Evolutionary conservation across 805 yeast species (phyloP).

Genomic region (Tetrapisispora phaffii): DNA sequence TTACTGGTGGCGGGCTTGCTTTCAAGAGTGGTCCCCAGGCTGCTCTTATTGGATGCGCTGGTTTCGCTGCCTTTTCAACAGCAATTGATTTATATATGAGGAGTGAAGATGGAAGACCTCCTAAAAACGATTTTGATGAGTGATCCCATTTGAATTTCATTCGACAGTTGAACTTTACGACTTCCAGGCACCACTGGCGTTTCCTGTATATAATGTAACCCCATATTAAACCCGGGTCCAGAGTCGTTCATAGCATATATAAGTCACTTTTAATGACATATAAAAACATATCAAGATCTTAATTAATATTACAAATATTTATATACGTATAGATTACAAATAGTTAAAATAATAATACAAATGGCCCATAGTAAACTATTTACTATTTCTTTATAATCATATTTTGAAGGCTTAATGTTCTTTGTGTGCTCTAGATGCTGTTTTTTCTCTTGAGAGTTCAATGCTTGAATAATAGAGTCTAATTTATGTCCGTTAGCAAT

Average conservation of each 20-base stretch:
- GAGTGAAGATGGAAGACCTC: conserved; percentile 75
- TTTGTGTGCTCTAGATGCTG: not conserved
- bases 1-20: conserved; percentile 94
- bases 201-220: not conserved
- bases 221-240: not conserved
- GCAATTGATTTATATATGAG: conserved; percentile 82
- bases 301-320: conserved; percentile 15
- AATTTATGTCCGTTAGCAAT: conserved; percentile 16
- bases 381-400: not conserved
- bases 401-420: not conserved
- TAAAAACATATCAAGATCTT: not conserved
- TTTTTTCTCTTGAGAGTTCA: conserved; percentile 1
- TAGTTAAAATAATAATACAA: conserved; percentile 24
- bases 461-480: conserved; percentile 18
- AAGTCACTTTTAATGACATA: not conserved
- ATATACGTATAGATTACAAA: conserved; percentile 23
- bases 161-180: too few relatives aligned
- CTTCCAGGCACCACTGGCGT: not conserved
- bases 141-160: conserved; percentile 17
- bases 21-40: conserved; percentile 90
- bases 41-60: conserved; percentile 87
- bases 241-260: not conserved
- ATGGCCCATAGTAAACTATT: conserved; percentile 19
- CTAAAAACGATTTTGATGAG: conserved; percentile 75
- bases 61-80: conserved; percentile 90